A percentile compares a stretch with the other conserved stretches of the same genome.
Conservation (phyloP, 2,329 filamentous ascomycete species). For the Akanthomyces lecanii region DNA sequence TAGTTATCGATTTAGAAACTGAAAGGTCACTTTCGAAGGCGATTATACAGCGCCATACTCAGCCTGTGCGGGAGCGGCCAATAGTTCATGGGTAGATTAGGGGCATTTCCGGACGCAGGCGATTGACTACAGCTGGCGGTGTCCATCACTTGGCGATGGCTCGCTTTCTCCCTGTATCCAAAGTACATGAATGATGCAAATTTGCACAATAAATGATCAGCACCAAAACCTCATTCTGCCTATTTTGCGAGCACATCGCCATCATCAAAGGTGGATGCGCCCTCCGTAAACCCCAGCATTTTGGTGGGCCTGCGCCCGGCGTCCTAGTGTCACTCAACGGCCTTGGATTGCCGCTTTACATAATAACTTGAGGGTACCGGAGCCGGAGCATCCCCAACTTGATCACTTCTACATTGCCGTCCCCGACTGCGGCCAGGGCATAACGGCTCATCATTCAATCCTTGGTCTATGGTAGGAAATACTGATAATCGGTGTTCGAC, state of each 20-base stretch:
- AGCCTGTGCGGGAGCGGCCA: too few relatives aligned
- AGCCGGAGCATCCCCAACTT: neutral
- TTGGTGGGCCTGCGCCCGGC: neutral
- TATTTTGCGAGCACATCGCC: neutral
- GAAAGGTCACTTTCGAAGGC: neutral
- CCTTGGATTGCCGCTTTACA: neutral
- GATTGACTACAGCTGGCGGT: neutral
- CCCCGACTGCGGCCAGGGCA: neutral
- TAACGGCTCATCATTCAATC: neutral
- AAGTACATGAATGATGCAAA: neutral
- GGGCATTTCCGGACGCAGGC: neutral
- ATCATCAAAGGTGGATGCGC: too few relatives aligned
- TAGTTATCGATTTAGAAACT: neutral
- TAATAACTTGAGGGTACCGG: conserved; percentile 12
- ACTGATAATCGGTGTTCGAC: neutral
- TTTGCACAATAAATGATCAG: neutral
- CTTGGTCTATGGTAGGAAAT: neutral
- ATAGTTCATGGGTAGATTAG: neutral
- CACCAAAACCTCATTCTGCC: neutral
- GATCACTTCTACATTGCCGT: neutral
- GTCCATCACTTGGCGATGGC: neutral
- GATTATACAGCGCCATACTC: neutral
- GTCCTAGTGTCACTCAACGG: neutral
- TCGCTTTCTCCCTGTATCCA: neutral
- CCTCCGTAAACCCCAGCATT: neutral